These are phyloP conservation scores for Citrus reticulata DNA, from an alignment of 345 rosid genomes.

Conservation along the genomic window DNA sequence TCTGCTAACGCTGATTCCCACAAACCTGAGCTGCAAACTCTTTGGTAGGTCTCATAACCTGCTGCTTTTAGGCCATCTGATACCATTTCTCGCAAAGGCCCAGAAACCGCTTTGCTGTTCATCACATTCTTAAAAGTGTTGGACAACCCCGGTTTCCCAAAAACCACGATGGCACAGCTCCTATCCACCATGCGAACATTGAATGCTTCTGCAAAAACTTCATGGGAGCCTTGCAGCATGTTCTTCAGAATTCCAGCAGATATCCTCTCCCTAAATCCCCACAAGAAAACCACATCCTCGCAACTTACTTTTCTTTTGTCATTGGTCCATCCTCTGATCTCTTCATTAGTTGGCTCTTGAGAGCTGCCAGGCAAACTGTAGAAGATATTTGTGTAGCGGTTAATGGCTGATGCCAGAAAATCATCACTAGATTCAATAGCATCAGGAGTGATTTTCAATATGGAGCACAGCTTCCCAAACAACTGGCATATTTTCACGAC, in stretches of 20 bases:
- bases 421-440: conserved; percentile 23
- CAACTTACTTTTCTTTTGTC: conserved; percentile 52
- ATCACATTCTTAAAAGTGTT: conserved; percentile 41
- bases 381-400: conserved; percentile 31
- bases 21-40: conserved; percentile 59
- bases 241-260: conserved; percentile 60
- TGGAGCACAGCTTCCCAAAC: conserved; percentile 62
- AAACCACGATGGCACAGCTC: conserved; percentile 74
- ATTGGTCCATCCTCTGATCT: conserved; percentile 56
- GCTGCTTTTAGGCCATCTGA: conserved; percentile 65
- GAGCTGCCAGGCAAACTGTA: conserved; percentile 20
- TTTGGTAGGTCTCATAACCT: conserved; percentile 49
- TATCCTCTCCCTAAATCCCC: conserved; percentile 54
- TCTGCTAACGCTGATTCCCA: conserved; percentile 67
- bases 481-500: conserved; percentile 62
- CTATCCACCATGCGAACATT: conserved; percentile 56
- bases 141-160: conserved; percentile 50
- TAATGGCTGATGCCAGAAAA: conserved; percentile 27
- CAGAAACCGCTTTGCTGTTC: conserved; percentile 37
- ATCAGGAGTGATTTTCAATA: conserved; percentile 40
- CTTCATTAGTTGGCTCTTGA: conserved; percentile 33
- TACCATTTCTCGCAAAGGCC: conserved; percentile 56
- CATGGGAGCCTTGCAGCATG: conserved; percentile 52
- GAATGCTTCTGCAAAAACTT: conserved; percentile 42
- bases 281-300: conserved; percentile 66